Conservation (phyloP, 2,329 filamentous ascomycete genomes). For the Cladophialophora carrionii region DNA sequence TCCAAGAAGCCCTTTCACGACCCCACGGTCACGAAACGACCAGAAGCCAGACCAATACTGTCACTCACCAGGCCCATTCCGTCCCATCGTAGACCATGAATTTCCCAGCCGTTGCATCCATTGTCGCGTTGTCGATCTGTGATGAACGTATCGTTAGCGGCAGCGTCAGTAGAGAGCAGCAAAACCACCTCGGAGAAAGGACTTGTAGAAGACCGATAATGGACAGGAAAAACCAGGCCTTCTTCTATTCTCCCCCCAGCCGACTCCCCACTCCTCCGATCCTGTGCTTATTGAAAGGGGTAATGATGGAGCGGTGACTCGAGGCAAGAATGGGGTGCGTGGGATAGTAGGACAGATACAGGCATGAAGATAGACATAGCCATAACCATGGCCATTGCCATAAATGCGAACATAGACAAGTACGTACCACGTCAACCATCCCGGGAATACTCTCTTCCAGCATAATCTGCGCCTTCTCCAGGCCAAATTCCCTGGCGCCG, state of each 20-base stretch:
- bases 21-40: too few species aligned
- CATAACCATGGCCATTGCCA: not conserved
- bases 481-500: conserved; percentile 29
- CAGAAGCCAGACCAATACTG: too few species aligned
- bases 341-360: not conserved
- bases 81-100: conserved; percentile 30
- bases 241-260: too few species aligned
- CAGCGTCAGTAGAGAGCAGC: not conserved
- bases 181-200: not conserved
- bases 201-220: not conserved
- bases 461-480: conserved; percentile 34
- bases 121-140: conserved; percentile 34
- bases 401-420: too few species aligned
- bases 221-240: too few species aligned
- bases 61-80: conserved; percentile 21
- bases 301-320: not conserved
- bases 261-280: too few species aligned
- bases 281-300: not conserved
- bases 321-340: too few species aligned
- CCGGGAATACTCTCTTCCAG: conserved; percentile 36
- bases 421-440: conserved; percentile 33
- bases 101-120: conserved; percentile 26
- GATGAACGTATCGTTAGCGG: not conserved
- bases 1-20: too few species aligned
- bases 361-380: not conserved